Percentiles rank a stretch among this genome's conserved stretches.
These are phyloP conservation scores for Aspergillus quadrilineatus DNA, from an alignment of 2,329 filamentous ascomycete species.

Conservation along the genomic window DNA sequence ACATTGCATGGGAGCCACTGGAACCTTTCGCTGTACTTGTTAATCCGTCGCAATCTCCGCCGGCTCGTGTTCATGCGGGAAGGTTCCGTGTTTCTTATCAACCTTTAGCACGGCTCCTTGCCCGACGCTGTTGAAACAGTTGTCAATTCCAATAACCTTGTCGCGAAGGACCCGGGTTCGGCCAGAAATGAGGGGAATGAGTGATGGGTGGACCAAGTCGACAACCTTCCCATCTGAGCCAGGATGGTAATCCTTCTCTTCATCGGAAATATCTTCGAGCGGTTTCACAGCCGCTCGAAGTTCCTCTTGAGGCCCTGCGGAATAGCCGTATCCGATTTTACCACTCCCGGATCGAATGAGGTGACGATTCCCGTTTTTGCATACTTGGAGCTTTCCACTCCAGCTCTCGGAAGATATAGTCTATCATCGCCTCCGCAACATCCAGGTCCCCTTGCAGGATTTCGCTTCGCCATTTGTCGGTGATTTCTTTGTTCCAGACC, in stretches of 20 bases:
- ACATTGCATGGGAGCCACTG: constrained; percentile 52
- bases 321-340: constrained; percentile 56
- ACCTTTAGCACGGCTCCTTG: constrained; percentile 25
- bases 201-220: constrained; percentile 65
- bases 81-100: background rate
- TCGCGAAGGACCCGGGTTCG: background rate
- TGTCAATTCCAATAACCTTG: constrained; percentile 14
- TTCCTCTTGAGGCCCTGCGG: constrained; percentile 34
- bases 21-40: constrained; percentile 32
- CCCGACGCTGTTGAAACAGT: constrained; percentile 24
- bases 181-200: constrained; percentile 38
- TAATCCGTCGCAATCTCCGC: too few relatives aligned
- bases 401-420: background rate
- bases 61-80: background rate
- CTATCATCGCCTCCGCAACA: background rate
- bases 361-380: background rate
- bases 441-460: background rate
- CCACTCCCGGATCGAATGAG: constrained; percentile 46
- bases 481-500: constrained; percentile 3
- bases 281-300: constrained; percentile 49
- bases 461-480: background rate
- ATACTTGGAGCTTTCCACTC: background rate
- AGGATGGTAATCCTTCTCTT: constrained; percentile 63
- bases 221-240: constrained; percentile 58
- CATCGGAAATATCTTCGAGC: constrained; percentile 51